Base-by-base conservation (phyloP, 148 eudicot genomes). In the Arbutus unedo region DNA sequence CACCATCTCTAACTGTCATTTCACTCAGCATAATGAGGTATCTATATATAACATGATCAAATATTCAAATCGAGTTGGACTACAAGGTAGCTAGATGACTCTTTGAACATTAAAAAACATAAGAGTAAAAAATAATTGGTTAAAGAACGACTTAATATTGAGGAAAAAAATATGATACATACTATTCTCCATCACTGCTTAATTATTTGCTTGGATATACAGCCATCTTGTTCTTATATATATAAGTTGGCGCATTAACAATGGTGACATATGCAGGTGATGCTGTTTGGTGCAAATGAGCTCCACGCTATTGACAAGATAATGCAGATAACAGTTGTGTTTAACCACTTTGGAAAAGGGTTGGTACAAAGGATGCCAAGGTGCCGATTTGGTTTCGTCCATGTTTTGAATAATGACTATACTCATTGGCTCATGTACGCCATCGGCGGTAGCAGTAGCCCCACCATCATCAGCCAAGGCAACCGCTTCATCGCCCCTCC, bases 361-460 rank as follows among this genome's bases (percentile, higher is more conserved):
- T 18, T 78, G 80, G 25, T 19, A 0, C 80, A 78, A 68, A 78
- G 80, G 80, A 78, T 78, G 80, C 80, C 80, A 9, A 56, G 80
- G 53, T 41, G 49, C 48, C 67, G 80, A 18, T 56, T 0, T 0
- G 80, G 80, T 6, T 78, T 78, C 80, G n/a, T 78, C 51, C 80
- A 78, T 21, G 80, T 78, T 5, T 4, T 78, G 10, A 78, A 78
- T 51, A 78, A 78, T 4, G 80, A 78, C 80, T 78, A 78, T 31
- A 78, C 80, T 51, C 80, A 78, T 31, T 78, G 80, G 80, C 68
- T 78, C 3, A 78, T 41, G 68, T 78, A 78, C 18, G 80, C 80
- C 80, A 78, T 78, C 16, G 80, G 80, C 8, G 80, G 80, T 10
- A 78, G 80, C 68, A 57, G 68, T 9, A 68, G 56, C 9, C 80